Evolutionary conservation across 2,329 filamentous ascomycete species (phyloP).

Genomic region (Trichoderma sp.): DNA sequence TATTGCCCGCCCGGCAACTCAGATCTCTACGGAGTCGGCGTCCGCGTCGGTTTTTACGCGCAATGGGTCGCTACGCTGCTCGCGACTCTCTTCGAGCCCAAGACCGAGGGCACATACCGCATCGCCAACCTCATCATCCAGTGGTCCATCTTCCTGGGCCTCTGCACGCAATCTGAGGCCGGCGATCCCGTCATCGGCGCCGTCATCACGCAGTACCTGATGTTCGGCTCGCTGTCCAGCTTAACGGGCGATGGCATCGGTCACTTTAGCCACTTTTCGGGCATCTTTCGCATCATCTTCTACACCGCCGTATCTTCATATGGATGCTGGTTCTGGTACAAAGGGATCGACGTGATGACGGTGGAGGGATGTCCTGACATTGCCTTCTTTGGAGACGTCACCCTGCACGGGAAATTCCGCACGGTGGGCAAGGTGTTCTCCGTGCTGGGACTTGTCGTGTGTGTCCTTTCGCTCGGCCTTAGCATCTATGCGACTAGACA

Average conservation of each 20-base stretch:
- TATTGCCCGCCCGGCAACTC: constrained; percentile 23
- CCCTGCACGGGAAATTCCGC: constrained; percentile 24
- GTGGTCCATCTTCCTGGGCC: constrained; percentile 29
- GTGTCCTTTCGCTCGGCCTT: constrained; percentile 7
- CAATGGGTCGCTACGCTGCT: constrained; percentile 28
- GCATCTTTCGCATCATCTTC: constrained; percentile 25
- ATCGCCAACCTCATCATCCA: constrained; percentile 33
- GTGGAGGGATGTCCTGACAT: constrained; percentile 14
- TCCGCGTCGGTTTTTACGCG: constrained; percentile 28
- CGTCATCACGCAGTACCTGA: constrained; percentile 27
- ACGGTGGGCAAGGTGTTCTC: constrained; percentile 22
- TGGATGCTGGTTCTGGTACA: constrained; percentile 28
- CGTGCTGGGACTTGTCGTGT: constrained; percentile 22
- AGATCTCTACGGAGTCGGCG: constrained; percentile 30
- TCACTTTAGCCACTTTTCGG: constrained; percentile 23
- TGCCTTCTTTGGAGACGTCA: constrained; percentile 23
- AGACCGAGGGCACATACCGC: constrained; percentile 24
- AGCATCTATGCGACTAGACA: constrained; percentile 8
- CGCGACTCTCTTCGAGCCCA: constrained; percentile 25
- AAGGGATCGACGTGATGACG: constrained; percentile 23
- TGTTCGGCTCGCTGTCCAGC: constrained; percentile 28
- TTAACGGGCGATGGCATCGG: constrained; percentile 27
- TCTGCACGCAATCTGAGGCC: constrained; percentile 26
- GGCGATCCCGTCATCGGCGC: constrained; percentile 22
- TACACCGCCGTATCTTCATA: constrained; percentile 25